Percentiles rank a stretch among this genome's conserved stretches.
Evolutionary conservation across 2,329 filamentous ascomycete species (phyloP).

Genomic region (Pezicula radicicola): DNA sequence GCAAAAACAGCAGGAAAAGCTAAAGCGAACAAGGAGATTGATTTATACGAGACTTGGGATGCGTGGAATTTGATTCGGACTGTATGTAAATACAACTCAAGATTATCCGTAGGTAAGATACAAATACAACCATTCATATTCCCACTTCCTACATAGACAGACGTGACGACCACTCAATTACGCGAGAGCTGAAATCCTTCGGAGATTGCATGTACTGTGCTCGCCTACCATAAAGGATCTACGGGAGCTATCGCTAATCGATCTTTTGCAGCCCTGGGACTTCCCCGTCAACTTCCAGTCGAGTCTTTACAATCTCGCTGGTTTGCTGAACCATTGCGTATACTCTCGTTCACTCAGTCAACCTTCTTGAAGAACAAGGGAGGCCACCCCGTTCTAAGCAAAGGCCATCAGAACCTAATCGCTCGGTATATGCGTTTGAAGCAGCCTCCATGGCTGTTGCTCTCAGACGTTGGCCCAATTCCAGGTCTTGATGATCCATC

Average conservation of each 20-base stretch:
- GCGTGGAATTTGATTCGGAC: slow-evolving; percentile 87
- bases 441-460: slow-evolving; percentile 57
- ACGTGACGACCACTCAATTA: slow-evolving; percentile 8
- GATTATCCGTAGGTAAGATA: slow-evolving; percentile 79
- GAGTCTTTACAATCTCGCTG: slow-evolving; percentile 61
- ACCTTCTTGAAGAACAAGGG: slow-evolving; percentile 59
- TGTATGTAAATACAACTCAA: slow-evolving; percentile 78
- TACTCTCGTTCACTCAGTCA: slow-evolving; percentile 51
- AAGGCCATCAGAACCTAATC: slow-evolving; percentile 58
- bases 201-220: slow-evolving; percentile 21
- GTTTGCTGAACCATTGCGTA: slow-evolving; percentile 67
- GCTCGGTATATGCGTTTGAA: slow-evolving; percentile 63
- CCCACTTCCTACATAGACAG: slow-evolving; percentile 9
- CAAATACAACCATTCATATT: slow-evolving; percentile 21
- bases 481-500: slow-evolving; percentile 29
- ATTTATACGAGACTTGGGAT: slow-evolving; percentile 84
- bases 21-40: slow-evolving; percentile 45
- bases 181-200: slow-evolving; percentile 22
- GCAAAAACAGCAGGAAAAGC: slow-evolving; percentile 30
- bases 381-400: slow-evolving; percentile 60
- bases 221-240: slow-evolving; percentile 3
- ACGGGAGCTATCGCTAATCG: slow-evolving; percentile 12
- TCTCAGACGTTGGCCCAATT: slow-evolving; percentile 59
- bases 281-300: slow-evolving; percentile 57
- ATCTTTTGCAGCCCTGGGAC: slow-evolving; percentile 37